Evolutionary conservation across 2,329 filamentous ascomycete genomes (phyloP), one percentile per base, ranked within the genome.

Genomic region (Ophiostoma angusticollis): DNA sequence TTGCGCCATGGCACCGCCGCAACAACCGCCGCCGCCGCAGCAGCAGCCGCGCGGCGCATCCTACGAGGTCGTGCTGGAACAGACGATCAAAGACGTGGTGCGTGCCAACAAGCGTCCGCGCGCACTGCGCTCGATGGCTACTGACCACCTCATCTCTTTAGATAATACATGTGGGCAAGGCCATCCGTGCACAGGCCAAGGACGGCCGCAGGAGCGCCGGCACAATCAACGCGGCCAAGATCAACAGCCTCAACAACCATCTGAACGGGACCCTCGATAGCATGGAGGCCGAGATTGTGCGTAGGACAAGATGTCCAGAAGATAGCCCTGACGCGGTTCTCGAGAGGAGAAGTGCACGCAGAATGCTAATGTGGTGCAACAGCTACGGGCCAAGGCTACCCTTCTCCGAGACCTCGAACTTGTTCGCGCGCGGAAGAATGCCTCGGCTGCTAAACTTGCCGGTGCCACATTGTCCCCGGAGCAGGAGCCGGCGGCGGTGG

Each of bases 111-210:
- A n/a, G n/a, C n/a, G n/a, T n/a, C n/a, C n/a, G n/a, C n/a, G n/a
- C n/a, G n/a, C n/a, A n/a, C n/a, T n/a, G n/a, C n/a, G n/a, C n/a
- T n/a, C n/a, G n/a, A n/a, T n/a, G n/a, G n/a, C n/a, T n/a, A n/a
- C n/a, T n/a, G n/a, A n/a, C n/a, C n/a, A n/a, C n/a, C n/a, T n/a
- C n/a, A n/a, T 19, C 29, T 22, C 24, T 28, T 12, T 43, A 78
- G 73, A 64, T 77, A 19, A 61, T 78, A 12, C 68, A 76, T 52
- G 71, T 68, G 2, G 72, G 71, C 13, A 78, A 72, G 51, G 68
- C 70, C 14, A 56, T 77, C 11, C 69, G 62, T 35, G 57, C 64
- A 2, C 64, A 64, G 27, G 57, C 59, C 22, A 65, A 62, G 46
- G 65, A 71, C 45, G 59, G 61, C 12, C 57, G 62, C 29, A 61